phyloP scores from a whole-genome alignment of 2,329 filamentous ascomycete species.

The Penicillium sp. region DNA sequence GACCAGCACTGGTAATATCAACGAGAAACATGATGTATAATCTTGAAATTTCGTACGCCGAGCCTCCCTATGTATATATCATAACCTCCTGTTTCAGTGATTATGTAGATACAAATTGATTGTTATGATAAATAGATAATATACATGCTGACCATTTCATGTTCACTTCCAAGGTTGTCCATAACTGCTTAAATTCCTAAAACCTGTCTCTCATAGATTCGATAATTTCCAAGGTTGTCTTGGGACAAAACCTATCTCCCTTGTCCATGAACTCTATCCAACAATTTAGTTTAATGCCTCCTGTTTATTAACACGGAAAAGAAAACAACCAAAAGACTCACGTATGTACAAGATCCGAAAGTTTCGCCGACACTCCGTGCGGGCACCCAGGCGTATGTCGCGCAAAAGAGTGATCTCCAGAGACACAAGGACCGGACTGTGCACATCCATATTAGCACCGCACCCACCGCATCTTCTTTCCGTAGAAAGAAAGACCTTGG shows the following conservation, averaged over 20 bases:
- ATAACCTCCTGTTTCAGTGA: background rate
- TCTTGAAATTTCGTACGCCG: no score
- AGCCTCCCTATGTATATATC: background rate
- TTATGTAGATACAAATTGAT: background rate
- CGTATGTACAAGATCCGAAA: conserved; percentile 7
- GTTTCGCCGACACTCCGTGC: background rate
- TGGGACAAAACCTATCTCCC: background rate
- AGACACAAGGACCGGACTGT: conserved; percentile 5
- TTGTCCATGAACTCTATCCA: conserved; percentile 5
- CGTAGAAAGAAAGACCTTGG: no score
- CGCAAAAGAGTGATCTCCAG: conserved; percentile 14
- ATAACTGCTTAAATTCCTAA: background rate
- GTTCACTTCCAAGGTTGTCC: background rate
- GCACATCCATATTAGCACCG: background rate
- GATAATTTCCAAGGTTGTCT: background rate
- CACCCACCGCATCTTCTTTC: no score
- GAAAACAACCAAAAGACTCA: background rate
- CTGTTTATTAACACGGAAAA: background rate
- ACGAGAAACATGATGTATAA: background rate
- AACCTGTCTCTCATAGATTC: no score
- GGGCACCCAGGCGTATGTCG: conserved; percentile 13
- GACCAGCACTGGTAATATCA: background rate
- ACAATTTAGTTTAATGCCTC: background rate
- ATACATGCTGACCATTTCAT: background rate
- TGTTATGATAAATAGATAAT: background rate